phyloP scores from a whole-genome alignment of 2,329 filamentous ascomycete genomes.

The Nemania serpens region DNA sequence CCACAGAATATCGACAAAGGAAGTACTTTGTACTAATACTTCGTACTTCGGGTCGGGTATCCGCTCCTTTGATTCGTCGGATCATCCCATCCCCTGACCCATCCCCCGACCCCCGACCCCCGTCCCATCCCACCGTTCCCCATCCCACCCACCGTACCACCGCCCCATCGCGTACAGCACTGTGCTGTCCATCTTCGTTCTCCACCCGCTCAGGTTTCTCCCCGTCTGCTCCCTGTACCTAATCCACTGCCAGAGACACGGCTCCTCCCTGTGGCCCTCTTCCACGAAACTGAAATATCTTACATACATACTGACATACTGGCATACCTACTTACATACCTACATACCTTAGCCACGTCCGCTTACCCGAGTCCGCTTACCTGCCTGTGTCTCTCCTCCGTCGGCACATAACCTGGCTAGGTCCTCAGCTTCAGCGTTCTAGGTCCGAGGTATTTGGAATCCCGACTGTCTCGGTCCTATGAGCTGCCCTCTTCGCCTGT shows the following conservation, averaged over 20 bases:
- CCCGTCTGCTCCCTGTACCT: too few relatives aligned
- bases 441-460: conserved; percentile 15
- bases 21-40: too few relatives aligned
- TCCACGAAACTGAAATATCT: conserved; percentile 15
- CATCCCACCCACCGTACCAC: not conserved
- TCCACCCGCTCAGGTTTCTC: conserved; percentile 24
- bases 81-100: conserved; percentile 1
- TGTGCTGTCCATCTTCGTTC: conserved; percentile 12
- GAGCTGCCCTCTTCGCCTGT: conserved; percentile 5
- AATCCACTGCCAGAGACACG: conserved; percentile 21
- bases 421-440: not conserved
- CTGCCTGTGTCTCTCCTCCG: not conserved
- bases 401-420: conserved; percentile 1
- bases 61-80: too few relatives aligned
- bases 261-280: conserved; percentile 18
- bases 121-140: not conserved
- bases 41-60: too few relatives aligned
- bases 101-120: conserved; percentile 4
- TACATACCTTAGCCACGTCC: too few relatives aligned
- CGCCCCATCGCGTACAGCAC: not conserved
- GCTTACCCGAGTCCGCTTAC: too few relatives aligned
- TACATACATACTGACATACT: too few relatives aligned
- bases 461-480: conserved; percentile 2
- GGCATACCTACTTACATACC: too few relatives aligned
- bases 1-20: too few relatives aligned